These are phyloP conservation scores for Annulohypoxylon moriforme DNA, from an alignment of 495 filamentous ascomycete species.

Conservation along the genomic window DNA sequence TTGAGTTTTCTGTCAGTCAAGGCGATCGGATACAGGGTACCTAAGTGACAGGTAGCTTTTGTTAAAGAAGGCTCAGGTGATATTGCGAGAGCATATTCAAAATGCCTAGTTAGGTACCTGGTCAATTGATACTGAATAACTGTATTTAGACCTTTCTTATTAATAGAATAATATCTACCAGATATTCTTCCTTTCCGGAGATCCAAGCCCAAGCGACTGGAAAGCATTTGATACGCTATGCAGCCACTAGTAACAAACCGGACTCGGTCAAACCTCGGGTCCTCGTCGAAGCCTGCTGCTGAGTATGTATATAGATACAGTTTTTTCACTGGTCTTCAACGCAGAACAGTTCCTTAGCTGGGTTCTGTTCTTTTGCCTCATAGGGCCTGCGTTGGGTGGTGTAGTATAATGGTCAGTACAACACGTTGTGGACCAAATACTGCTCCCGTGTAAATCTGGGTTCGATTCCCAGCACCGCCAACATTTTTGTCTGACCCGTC, in stretches of 20 bases:
- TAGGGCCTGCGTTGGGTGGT: constrained; percentile 4
- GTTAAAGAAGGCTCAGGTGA: too few relatives aligned
- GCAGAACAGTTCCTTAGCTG: not conserved
- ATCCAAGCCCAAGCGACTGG: too few relatives aligned
- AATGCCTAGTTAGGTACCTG: too few relatives aligned
- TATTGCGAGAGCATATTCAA: too few relatives aligned
- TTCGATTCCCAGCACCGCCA: constrained; percentile 43
- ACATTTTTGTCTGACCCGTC: too few relatives aligned
- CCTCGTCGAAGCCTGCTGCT: not conserved
- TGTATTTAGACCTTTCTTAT: too few relatives aligned
- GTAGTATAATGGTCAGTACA: constrained; percentile 43
- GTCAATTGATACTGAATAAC: too few relatives aligned
- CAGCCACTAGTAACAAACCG: not conserved
- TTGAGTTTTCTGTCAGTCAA: too few relatives aligned
- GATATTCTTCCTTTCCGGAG: too few relatives aligned
- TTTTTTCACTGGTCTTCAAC: not conserved
- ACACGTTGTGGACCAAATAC: constrained; percentile 38
- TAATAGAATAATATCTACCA: too few relatives aligned
- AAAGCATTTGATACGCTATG: not conserved
- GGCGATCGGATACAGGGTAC: too few relatives aligned
- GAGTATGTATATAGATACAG: not conserved
- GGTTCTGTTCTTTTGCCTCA: not conserved
- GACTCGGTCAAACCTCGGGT: constrained; percentile 9
- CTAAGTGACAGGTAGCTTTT: too few relatives aligned
- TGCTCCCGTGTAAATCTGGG: constrained; percentile 41